phyloP scores from a whole-genome alignment of 306 rosid genomes.

The Vigna mungo region DNA sequence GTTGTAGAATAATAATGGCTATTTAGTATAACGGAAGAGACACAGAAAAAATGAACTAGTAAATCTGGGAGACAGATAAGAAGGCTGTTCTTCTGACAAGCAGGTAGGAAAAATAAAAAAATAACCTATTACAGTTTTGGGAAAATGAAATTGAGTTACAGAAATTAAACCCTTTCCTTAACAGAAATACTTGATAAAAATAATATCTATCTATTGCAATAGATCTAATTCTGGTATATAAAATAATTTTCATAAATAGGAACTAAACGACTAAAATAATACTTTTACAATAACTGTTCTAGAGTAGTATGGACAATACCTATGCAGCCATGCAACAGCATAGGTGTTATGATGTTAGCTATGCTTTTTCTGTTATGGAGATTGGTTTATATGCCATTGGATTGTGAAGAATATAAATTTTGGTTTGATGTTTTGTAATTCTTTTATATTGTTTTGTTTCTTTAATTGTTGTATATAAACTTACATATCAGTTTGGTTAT shows the following conservation, averaged over 20 bases:
- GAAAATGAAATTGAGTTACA: not conserved
- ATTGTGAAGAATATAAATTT: not conserved
- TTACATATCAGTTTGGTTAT: slow-evolving; percentile 1
- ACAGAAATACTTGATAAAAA: not conserved
- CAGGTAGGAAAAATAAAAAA: not conserved
- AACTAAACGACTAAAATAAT: not conserved
- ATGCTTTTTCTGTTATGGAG: not conserved
- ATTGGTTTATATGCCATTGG: not conserved
- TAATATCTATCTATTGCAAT: slow-evolving; percentile 2
- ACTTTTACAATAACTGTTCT: not conserved
- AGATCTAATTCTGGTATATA: not conserved
- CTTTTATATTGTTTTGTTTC: not conserved
- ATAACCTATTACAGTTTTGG: not conserved
- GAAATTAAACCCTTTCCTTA: not conserved
- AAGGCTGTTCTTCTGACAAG: not conserved
- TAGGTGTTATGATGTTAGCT: no score
- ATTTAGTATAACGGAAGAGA: not conserved
- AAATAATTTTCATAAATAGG: not conserved
- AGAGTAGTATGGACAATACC: not conserved
- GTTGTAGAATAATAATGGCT: not conserved
- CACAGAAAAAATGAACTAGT: not conserved
- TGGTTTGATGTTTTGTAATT: not conserved
- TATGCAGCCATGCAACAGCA: not conserved
- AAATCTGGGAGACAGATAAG: not conserved
- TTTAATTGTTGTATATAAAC: not conserved